phyloP scores from a whole-genome alignment of 805 yeast genomes.

The Schizosaccharomyces octosporus region DNA sequence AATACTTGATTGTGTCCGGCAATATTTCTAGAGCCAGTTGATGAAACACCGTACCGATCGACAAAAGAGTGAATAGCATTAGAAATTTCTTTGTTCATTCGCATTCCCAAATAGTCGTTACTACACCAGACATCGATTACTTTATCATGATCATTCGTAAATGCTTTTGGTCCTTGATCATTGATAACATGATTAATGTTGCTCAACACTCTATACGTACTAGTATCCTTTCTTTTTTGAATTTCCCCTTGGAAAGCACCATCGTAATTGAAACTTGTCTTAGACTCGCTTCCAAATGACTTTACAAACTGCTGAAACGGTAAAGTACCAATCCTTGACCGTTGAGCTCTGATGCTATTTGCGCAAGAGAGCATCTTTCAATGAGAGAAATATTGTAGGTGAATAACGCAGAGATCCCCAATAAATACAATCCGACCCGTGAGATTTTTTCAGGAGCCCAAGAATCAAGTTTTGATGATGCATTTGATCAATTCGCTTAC shows the following conservation, averaged over 20 bases:
- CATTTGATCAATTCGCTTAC: too few species aligned
- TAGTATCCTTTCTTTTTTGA: neutral
- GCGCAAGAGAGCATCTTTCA: too few species aligned
- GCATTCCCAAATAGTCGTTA: constrained; percentile 44
- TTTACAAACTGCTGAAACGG: too few species aligned
- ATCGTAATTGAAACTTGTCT: neutral
- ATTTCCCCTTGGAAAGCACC: neutral
- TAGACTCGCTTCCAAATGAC: neutral
- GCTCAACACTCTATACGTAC: neutral
- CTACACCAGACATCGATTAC: neutral
- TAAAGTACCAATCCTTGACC: too few species aligned
- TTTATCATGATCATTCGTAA: neutral
- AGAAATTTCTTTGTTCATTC: constrained; percentile 50
- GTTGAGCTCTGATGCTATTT: too few species aligned
- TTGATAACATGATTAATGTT: neutral
- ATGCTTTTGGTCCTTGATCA: neutral
- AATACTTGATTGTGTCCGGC: constrained; percentile 91
- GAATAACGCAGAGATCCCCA: too few species aligned
- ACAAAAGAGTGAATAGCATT: constrained; percentile 55
- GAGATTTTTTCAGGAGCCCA: too few species aligned
- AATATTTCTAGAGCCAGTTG: constrained; percentile 95
- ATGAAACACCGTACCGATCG: constrained; percentile 85
- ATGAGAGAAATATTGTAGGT: too few species aligned
- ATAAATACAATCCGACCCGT: too few species aligned
- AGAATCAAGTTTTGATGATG: too few species aligned